Base-by-base conservation (phyloP, 2,329 filamentous ascomycete genomes). In the Trichoderma harzianum region DNA sequence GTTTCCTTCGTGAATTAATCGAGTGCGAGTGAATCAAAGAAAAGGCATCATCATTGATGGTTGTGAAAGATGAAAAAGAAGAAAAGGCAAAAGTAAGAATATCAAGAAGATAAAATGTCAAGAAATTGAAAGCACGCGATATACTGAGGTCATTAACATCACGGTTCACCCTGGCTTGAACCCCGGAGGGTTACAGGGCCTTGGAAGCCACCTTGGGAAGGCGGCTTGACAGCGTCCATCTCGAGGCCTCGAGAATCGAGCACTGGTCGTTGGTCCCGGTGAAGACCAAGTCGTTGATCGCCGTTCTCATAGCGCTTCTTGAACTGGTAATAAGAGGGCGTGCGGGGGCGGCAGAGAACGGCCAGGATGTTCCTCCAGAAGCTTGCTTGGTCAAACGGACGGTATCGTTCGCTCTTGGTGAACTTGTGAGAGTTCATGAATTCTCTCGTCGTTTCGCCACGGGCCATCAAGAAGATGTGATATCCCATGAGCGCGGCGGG, bases 351-450 rank as follows among this genome's bases (percentile, higher is more conserved):
- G 76, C 91, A 91, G 64, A 98, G 85, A 14, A 98, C 94, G 8
- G 91, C 88, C 47, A 93, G 81, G 88, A 93, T 94, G 81, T 99
- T 99, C 77, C 87, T 91, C 77, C 92, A 81, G 62, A 92, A 84
- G 75, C 85, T 92, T 43, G 90, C 91, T 78, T 97, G 94, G 2
- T 90, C 95, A 77, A 97, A 99, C 1, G 96, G 94, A 57, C 95
- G 87, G 81, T 97, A 97, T 14, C 96, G 90, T 80, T 99, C 95
- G 76, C 92, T 92, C 83, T 96, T 97, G 74, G 92, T 85, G 80
- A 99, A 98, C 81, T 98, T 98, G 82, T 97, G 94, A 5, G 93
- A 95, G 82, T 97, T 97, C 75, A 99, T 89, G 80, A 97, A 98
- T 82, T 99, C 96, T 76, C 96, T 88, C 1, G 96, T 99, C 0